A percentile compares a stretch with the other conserved stretches of the same genome.
Conservation (phyloP, 2,329 filamentous ascomycete species). For the Sporothrix mexicana region DNA sequence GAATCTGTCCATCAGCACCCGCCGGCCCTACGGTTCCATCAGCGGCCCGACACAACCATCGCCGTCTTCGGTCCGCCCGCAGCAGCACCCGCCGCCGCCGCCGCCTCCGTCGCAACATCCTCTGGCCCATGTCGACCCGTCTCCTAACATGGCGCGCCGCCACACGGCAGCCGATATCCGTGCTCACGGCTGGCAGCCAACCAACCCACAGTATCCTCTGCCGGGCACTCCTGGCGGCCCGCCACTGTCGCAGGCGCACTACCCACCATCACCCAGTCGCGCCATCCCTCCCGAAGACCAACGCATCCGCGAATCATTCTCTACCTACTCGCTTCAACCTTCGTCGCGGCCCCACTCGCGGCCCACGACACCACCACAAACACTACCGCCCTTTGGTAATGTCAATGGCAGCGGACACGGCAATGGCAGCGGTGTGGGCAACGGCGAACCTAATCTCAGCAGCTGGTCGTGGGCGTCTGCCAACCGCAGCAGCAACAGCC, state of each 20-base stretch:
- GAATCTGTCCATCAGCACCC: constrained; percentile 77
- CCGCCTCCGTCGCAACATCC: constrained; percentile 47
- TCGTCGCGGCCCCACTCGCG: constrained; percentile 57
- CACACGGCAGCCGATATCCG: constrained; percentile 97
- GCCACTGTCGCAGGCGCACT: constrained; percentile 54
- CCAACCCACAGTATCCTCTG: constrained; percentile 69
- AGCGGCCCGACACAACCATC: constrained; percentile 74
- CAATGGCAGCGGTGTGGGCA: constrained; percentile 35
- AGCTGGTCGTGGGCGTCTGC: constrained; percentile 64
- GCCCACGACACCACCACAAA: constrained; percentile 60
- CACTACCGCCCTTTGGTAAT: constrained; percentile 57
- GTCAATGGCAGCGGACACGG: constrained; percentile 38
- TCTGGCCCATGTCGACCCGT: constrained; percentile 60
- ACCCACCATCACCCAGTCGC: constrained; percentile 62
- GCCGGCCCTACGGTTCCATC: constrained; percentile 86
- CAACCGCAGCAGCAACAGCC: constrained; percentile 51
- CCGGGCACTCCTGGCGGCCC: constrained; percentile 59
- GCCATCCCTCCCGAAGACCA: constrained; percentile 56
- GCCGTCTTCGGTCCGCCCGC: constrained; percentile 72
- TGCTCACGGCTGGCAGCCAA: constrained; percentile 77
- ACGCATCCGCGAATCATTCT: constrained; percentile 62
- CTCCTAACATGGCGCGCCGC: constrained; percentile 75
- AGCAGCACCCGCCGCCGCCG: constrained; percentile 67
- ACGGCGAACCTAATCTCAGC: constrained; percentile 48
- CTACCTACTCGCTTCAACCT: constrained; percentile 58